Evolutionary conservation across 225 moss, liverwort and hornwort genomes (phyloP).

Genomic region (Marchantia polymorpha): DNA sequence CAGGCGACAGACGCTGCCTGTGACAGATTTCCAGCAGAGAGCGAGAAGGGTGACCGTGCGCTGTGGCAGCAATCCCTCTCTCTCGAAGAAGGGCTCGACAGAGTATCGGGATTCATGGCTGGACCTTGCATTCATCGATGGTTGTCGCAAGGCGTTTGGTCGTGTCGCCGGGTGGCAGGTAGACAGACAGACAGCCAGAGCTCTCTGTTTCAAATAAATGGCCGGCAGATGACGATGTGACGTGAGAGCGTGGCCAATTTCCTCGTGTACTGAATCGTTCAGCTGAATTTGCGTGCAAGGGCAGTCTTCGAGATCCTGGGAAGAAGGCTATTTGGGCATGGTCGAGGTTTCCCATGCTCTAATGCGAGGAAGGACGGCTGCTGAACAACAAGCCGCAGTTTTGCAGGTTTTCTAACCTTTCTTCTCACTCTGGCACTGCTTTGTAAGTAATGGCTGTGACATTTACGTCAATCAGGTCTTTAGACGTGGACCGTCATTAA

Average conservation of each 20-base stretch:
- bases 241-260: neutral
- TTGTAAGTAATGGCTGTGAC: no score
- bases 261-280: neutral
- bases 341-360: conserved; percentile 91
- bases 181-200: conserved; percentile 37
- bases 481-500: neutral
- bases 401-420: conserved; percentile 47
- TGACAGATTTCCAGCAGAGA: neutral
- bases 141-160: conserved; percentile 78
- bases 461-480: neutral
- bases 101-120: conserved; percentile 74
- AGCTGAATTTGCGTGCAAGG: conserved; percentile 12
- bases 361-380: conserved; percentile 63
- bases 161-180: conserved; percentile 91
- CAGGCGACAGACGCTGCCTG: neutral
- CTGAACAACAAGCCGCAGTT: conserved; percentile 81
- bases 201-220: neutral
- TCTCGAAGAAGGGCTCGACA: conserved; percentile 19
- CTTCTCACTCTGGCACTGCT: no score
- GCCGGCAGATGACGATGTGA: neutral
- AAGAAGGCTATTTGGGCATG: conserved; percentile 91
- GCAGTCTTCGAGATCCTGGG: conserved; percentile 80
- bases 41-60: neutral
- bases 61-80: neutral
- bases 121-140: conserved; percentile 83